These are phyloP conservation scores for Penicilliopsis zonata DNA, from an alignment of 495 filamentous ascomycete genomes.

Conservation along the genomic window DNA sequence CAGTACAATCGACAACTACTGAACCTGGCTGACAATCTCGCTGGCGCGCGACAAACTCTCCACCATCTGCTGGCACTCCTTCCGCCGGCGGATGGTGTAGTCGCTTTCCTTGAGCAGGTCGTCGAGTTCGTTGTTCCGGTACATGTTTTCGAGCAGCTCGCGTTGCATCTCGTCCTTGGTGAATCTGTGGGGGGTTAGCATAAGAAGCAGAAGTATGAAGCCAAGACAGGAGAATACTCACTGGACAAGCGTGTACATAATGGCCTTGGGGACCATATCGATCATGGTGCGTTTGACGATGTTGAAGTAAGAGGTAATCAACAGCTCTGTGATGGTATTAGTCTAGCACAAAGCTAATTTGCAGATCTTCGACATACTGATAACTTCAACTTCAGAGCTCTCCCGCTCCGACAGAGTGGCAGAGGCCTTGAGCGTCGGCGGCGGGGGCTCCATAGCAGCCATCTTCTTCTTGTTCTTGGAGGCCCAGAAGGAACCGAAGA, in stretches of 20 bases:
- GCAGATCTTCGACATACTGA: slow-evolving; percentile 84
- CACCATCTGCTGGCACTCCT: slow-evolving; percentile 99
- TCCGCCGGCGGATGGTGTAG: slow-evolving; percentile 86
- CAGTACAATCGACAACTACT: no score
- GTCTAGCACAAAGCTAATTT: no score
- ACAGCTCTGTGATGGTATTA: slow-evolving; percentile 50
- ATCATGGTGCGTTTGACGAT: slow-evolving; percentile 98
- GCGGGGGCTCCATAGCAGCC: slow-evolving; percentile 95
- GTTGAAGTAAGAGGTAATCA: slow-evolving; percentile 95
- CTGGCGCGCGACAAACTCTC: slow-evolving; percentile 77
- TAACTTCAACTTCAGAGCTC: slow-evolving; percentile 90
- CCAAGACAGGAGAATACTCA: slow-evolving; percentile 34
- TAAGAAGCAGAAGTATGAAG: background rate
- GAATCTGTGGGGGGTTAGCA: slow-evolving; percentile 40
- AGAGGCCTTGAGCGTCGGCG: slow-evolving; percentile 84
- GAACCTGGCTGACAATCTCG: slow-evolving; percentile 95
- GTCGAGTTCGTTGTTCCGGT: slow-evolving; percentile 77
- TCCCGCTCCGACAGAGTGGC: slow-evolving; percentile 88
- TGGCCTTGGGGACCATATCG: slow-evolving; percentile 99
- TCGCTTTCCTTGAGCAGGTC: slow-evolving; percentile 96
- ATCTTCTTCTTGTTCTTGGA: slow-evolving; percentile 99
- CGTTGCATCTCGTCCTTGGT: slow-evolving; percentile 98
- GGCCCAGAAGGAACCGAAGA: slow-evolving; percentile 96
- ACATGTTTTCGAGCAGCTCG: slow-evolving; percentile 97
- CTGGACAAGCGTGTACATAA: slow-evolving; percentile 95